Base-by-base conservation (phyloP, 1,284 basidiomycete species). In the Ganoderma multipileum region DNA sequence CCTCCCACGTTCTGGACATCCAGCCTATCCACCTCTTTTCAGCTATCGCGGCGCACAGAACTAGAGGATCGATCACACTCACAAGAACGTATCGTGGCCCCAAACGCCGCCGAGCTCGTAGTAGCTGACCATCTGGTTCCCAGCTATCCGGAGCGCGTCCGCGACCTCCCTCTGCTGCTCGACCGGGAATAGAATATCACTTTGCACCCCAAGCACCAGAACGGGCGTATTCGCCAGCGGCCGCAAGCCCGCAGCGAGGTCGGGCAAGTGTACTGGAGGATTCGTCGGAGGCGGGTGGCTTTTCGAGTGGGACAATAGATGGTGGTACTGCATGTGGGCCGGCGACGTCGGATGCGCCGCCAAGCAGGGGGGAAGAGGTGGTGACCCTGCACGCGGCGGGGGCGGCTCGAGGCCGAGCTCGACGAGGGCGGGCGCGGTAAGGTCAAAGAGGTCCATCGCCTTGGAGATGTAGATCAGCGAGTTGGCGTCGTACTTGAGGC, bases 381-480 rank as follows among this genome's bases (percentile, higher is more conserved):
- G 73, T 67, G 71, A 73, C 64, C 75, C 68, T 71, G 61, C 67
- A 64, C 64, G 70, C 33, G 76, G 77, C 30, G 79, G 73, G 44
- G 79, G 82, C 66, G 81, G 74, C 30, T 73, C 71, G 60, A 92
- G 80, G 50, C 87, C 85, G 26, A 99, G 86, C 52, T 90, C 88
- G 50, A 86, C 80, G 3, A 99, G 86, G 5, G 95, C 89, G 30
- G 94, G 87, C 5, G 86, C 84, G 0, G 95, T 96, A 90, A 99
- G 93, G 82, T 99, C 97, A 80, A 99, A 99, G 1, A 99, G 86
- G 80, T 99, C 97, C 97, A 99, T 99, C 23, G 98, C 97, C 83
- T 99, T 99, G 26, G 94, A 96, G 72, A 98, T 90, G 84, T 99
- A 99, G 76, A 99, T 96, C 80, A 99, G 91, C 3, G 96, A 98